A percentile compares a stretch with the other conserved stretches of the same genome.
Conservation (phyloP, 2,329 filamentous ascomycete species). For the Daldinia sp. region DNA sequence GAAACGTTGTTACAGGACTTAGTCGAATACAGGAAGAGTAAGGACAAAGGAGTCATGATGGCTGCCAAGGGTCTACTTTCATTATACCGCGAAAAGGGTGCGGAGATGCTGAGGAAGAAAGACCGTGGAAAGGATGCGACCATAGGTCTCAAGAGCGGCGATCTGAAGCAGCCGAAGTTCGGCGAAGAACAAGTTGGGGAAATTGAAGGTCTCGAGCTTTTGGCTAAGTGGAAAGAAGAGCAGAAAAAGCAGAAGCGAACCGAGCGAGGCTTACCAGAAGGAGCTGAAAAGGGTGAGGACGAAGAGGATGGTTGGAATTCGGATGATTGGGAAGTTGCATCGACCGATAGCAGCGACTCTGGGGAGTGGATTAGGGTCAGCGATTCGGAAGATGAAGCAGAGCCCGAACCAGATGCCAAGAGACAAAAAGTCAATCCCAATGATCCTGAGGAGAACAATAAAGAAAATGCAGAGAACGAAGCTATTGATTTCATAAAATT, state of each 20-base stretch:
- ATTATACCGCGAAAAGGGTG: conserved; percentile 90
- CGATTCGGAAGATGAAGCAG: conserved; percentile 84
- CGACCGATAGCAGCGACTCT: conserved; percentile 74
- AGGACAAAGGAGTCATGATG: conserved; percentile 99
- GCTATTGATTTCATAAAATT: conserved; percentile 73
- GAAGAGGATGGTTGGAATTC: conserved; percentile 67
- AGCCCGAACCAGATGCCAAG: conserved; percentile 74
- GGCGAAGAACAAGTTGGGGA: conserved; percentile 84
- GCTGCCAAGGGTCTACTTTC: conserved; percentile 92
- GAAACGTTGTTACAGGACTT: conserved; percentile 96
- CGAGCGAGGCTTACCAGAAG: conserved; percentile 76
- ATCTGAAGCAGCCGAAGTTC: conserved; percentile 81
- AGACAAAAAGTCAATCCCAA: conserved; percentile 67
- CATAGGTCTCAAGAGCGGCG: conserved; percentile 81
- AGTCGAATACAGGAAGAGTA: conserved; percentile 95
- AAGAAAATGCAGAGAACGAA: conserved; percentile 59
- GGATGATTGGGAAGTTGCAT: conserved; percentile 72
- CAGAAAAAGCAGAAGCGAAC: conserved; percentile 79
- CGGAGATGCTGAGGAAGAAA: conserved; percentile 87
- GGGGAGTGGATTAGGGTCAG: conserved; percentile 95
- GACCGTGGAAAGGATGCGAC: conserved; percentile 93
- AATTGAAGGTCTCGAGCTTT: conserved; percentile 91
- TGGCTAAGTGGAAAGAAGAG: conserved; percentile 94
- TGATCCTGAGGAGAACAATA: conserved; percentile 55
- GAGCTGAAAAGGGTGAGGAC: conserved; percentile 71